Percentiles rank a stretch among this genome's conserved stretches.
Conservation (phyloP, 257 asterid species). For the Solanum chiquidenum region DNA sequence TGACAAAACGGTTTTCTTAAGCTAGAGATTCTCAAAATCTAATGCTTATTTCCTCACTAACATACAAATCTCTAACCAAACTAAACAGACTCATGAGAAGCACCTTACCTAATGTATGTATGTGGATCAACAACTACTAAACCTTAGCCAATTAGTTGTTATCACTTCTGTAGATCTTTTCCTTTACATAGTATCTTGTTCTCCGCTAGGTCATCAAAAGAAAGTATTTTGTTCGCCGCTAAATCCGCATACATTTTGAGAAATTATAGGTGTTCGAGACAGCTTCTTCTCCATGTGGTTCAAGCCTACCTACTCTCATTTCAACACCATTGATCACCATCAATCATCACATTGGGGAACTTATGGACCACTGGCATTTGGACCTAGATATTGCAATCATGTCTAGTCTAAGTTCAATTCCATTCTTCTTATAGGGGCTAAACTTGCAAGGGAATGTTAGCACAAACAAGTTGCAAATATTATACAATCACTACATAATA, state of each 20-base stretch:
- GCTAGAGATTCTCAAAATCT: neutral
- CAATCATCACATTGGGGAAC: neutral
- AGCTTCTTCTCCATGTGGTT: neutral
- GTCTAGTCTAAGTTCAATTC: neutral
- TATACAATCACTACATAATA: neutral
- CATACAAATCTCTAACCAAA: neutral
- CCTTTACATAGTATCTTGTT: neutral
- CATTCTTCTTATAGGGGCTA: neutral
- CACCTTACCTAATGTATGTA: neutral
- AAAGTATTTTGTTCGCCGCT: neutral
- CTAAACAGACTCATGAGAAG: neutral
- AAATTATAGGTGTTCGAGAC: neutral
- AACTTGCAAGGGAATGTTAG: neutral
- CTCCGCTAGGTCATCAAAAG: neutral
- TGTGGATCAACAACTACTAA: neutral
- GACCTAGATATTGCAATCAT: neutral
- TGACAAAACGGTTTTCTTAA: neutral
- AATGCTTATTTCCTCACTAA: neutral
- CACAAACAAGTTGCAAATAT: neutral
- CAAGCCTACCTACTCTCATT: neutral
- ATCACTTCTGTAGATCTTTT: neutral
- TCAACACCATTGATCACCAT: neutral
- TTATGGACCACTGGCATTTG: neutral
- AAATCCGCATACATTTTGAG: neutral
- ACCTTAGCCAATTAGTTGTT: neutral